A percentile compares a stretch with the other conserved stretches of the same genome.
phyloP scores from a whole-genome alignment of 306 rosid genomes.

The Inga laurina region DNA sequence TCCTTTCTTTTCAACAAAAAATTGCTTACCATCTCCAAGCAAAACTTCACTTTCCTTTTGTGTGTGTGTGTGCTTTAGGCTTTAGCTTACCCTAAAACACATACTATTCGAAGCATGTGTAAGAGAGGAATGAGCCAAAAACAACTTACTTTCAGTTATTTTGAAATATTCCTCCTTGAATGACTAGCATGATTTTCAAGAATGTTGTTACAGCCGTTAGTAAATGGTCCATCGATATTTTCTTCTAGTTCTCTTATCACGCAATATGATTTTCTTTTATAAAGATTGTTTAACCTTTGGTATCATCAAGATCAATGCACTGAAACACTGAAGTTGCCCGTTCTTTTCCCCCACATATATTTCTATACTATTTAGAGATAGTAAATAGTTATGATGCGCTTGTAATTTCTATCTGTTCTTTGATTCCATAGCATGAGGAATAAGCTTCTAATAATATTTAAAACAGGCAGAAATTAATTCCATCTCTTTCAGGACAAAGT shows the following conservation, averaged over 20 bases:
- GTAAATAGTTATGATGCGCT: no score
- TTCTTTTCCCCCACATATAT: no score
- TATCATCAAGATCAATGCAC: no score
- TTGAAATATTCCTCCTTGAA: background rate
- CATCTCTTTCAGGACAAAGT: background rate
- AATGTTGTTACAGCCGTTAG: background rate
- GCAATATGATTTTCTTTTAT: no score
- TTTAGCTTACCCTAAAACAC: background rate
- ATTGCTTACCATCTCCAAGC: no score
- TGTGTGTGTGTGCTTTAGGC: background rate
- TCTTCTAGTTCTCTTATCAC: background rate
- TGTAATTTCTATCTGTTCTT: background rate
- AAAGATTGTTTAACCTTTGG: background rate
- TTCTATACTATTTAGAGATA: background rate
- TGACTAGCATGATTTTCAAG: background rate
- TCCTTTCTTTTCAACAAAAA: no score
- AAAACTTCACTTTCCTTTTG: no score
- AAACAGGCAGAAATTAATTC: background rate
- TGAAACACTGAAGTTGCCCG: no score
- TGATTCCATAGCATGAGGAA: background rate
- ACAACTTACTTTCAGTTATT: background rate
- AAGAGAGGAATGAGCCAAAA: background rate
- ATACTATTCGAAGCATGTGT: background rate
- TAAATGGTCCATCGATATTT: background rate
- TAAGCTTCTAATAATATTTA: background rate